Evolutionary conservation across 805 yeast species (phyloP).

Genomic region (Clavispora fructus): DNA sequence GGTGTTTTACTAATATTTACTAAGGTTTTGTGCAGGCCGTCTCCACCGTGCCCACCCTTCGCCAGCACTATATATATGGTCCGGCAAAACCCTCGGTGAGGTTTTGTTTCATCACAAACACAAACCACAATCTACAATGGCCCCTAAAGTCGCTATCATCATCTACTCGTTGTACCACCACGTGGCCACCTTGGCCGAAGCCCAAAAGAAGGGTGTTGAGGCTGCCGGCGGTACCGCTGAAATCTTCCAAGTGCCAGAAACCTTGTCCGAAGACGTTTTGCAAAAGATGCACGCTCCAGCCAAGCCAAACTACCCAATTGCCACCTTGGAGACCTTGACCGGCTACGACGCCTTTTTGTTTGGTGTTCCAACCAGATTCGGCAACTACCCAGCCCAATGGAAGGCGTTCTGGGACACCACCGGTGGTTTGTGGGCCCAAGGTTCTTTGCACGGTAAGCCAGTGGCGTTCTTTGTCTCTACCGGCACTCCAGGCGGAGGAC

Average conservation of each 20-base stretch:
- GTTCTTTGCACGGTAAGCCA: conserved; percentile 16
- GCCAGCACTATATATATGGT: not conserved
- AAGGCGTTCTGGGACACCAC: conserved; percentile 17
- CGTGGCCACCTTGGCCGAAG: conserved; percentile 61
- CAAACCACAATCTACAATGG: conserved; percentile 9
- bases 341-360: conserved; percentile 17
- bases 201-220: conserved; percentile 64
- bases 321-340: conserved; percentile 15
- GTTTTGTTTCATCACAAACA: not conserved
- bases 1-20: not conserved
- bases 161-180: conserved; percentile 83
- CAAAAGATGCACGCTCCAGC: conserved; percentile 15
- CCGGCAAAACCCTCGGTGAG: not conserved
- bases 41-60: too few species aligned
- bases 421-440: conserved; percentile 17
- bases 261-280: conserved; percentile 17
- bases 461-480: conserved; percentile 14
- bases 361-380: conserved; percentile 17
- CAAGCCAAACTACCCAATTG: conserved; percentile 16
- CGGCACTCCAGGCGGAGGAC: conserved; percentile 15
- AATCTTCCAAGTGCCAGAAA: conserved; percentile 16
- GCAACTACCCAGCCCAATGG: conserved; percentile 18
- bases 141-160: conserved; percentile 60
- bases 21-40: not conserved
- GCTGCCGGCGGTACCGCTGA: conserved; percentile 52